Evolutionary conservation across 2,329 filamentous ascomycete genomes (phyloP), one percentile per base, ranked within the genome.

Genomic region (Tolypocladium tropicale): DNA sequence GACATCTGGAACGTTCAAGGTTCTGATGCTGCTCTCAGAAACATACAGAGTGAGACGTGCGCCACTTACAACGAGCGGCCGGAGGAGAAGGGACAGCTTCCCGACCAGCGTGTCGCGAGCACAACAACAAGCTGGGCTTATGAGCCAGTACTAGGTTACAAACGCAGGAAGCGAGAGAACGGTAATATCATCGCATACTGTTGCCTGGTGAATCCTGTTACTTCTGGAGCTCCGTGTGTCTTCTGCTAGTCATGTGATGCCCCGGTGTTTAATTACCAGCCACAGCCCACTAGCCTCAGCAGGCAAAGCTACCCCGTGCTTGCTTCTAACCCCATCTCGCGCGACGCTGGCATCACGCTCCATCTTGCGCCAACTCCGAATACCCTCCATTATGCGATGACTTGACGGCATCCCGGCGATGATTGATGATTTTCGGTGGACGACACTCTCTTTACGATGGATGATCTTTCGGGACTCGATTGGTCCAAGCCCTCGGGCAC

Each of bases 391-490:
- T 12, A 61, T 61, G 60, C 62, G 57, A 63, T 59, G 59, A 59
- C 56, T 54, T 61, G 55, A 59, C 56, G 54, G 59, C 58, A 55
- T 54, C 43, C 36, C 53, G 62, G 59, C 56, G 58, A 68, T 67
- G 66, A 62, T 56, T 61, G 58, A 64, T 56, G 57, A 61, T 56
- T 58, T 55, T n/a, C 59, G 55, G 61, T 62, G 63, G 57, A 56
- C 55, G 56, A 53, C 61, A 50, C 55, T 60, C 50, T 33, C 33
- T 57, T 58, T 56, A 73, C 65, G 56, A 86, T 86, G 83, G 80
- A 85, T 62, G 82, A 86, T 70, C 78, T 85, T 52, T 77, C 79
- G 52, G 77, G 79, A 60, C 74, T 85, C 63, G 79, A 80, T 70
- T 86, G 82, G 82, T 80, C 70, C 59, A 77, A 79, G 67, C 63